Evolutionary conservation across 257 asterid species (phyloP), one percentile per base, ranked within the genome.

Genomic region (Fraxinus quadrangulata): DNA sequence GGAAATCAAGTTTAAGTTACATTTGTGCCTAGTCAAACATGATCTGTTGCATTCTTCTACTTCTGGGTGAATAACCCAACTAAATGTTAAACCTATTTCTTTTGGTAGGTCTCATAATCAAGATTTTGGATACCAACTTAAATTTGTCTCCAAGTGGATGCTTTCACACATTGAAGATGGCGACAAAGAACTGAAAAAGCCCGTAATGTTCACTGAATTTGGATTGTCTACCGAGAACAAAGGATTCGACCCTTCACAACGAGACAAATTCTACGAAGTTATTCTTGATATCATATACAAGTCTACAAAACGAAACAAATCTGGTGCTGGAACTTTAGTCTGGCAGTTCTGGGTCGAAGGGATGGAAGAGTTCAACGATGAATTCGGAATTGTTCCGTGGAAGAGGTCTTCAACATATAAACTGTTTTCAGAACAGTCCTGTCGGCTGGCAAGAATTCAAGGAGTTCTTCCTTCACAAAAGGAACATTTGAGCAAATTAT

Each of bases 151-250:
- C 54, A 96, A 88, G 81, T 96, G 99, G 99, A 89, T 92, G 94
- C 75, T 89, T 8, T 96, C 99, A 14, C 99, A 96, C 92, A 90
- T 96, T n/a, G 99, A 96, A 83, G 99, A 96, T 54, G 97, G 99
- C 3, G 98, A 96, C 82, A 90, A 83, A 75, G 97, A 92, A 80
- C 96, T 96, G 73, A 93, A 88, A 69, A 96, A 93, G 79, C 99
- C 99, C 0, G 84, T 96, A 26, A 79, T 92, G 84, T 92, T 96
- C 88, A 93, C 98, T 0, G 98, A 93, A 80, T 96, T 96, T 31
- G 99, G 99, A 61, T 71, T 96, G 70, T 96, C 99, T 0, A 86
- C 84, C 0, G 89, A 87, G 86, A 94, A 89, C 89, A 86, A 83
- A 73, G 92, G 89, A 71, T 96, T 93, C 77, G 89, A 89, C 36